Conservation (phyloP, 768 basidiomycete genomes). For the Hypsizygus marmoreus region DNA sequence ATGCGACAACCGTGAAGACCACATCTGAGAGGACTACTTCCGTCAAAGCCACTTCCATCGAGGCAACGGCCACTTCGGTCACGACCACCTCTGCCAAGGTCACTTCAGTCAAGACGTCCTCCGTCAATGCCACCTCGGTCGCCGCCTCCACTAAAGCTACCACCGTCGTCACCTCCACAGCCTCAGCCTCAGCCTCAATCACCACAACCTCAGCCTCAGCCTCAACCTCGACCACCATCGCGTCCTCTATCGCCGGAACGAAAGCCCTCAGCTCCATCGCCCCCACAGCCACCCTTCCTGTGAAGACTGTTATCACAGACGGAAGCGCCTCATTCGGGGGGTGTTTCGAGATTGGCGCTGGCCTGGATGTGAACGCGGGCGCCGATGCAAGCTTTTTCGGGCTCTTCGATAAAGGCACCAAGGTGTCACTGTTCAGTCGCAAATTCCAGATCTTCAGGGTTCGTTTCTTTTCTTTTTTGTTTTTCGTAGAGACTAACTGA, state of each 20-base stretch:
- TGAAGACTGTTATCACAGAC: conserved; percentile 8
- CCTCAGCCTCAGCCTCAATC: not conserved
- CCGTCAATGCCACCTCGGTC: not conserved
- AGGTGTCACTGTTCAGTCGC: conserved; percentile 30
- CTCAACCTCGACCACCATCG: not conserved
- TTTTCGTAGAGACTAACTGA: not conserved
- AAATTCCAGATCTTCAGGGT: conserved; percentile 36
- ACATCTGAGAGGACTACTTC: conserved; percentile 1
- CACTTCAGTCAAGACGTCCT: conserved; percentile 2
- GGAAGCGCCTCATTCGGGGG: conserved; percentile 29
- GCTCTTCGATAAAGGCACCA: conserved; percentile 27
- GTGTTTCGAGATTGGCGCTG: conserved; percentile 34
- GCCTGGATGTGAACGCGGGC: conserved; percentile 31
- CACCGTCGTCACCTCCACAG: not conserved
- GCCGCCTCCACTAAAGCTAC: not conserved
- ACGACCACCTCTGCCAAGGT: not conserved
- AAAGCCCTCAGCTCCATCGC: not conserved
- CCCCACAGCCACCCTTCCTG: not conserved
- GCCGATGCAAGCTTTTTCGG: conserved; percentile 31
- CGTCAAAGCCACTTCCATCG: not conserved
- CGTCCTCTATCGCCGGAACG: not conserved
- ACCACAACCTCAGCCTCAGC: conserved; percentile 1
- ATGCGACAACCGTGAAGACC: not conserved
- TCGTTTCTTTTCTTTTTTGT: not conserved
- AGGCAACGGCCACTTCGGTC: not conserved